Conservation (phyloP, 495 filamentous ascomycete genomes). For the Daldinia decipiens region DNA sequence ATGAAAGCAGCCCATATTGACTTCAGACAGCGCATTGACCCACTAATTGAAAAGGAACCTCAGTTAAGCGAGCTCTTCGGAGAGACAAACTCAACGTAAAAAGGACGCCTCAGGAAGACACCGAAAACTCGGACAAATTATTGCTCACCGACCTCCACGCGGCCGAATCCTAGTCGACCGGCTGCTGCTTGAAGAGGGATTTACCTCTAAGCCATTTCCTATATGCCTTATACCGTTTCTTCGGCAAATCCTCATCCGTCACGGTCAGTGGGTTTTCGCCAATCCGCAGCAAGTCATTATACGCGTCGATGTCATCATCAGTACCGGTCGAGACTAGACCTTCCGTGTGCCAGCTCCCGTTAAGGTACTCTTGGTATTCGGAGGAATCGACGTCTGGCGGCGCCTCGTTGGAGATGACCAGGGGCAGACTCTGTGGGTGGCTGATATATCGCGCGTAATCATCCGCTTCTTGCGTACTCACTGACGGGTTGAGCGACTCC, state of each 20-base stretch:
- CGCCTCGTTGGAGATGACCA: conserved; percentile 80
- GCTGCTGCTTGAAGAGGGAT: conserved; percentile 90
- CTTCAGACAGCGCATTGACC: conserved; percentile 45
- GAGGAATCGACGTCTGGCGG: conserved; percentile 61
- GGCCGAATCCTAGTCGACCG: conserved; percentile 64
- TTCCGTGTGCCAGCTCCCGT: conserved; percentile 61
- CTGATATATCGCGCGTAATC: conserved; percentile 93
- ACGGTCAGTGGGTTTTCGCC: conserved; percentile 89
- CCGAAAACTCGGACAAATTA: conserved; percentile 15
- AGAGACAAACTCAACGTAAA: conserved; percentile 13
- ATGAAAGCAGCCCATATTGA: conserved; percentile 46
- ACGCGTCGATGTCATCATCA: conserved; percentile 78
- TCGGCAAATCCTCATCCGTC: conserved; percentile 79
- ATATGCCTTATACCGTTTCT: conserved; percentile 97
- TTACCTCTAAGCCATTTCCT: conserved; percentile 92
- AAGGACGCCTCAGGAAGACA: conserved; percentile 11
- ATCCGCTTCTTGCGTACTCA: conserved; percentile 75
- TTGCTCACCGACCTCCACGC: conserved; percentile 19
- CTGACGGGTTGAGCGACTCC: conserved; percentile 81
- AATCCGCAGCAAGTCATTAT: conserved; percentile 77
- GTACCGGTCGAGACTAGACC: conserved; percentile 45
- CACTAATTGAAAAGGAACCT: conserved; percentile 56
- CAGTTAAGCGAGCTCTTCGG: conserved; percentile 55
- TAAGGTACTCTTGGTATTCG: conserved; percentile 80
- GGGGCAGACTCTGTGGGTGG: conserved; percentile 87